phyloP scores from a whole-genome alignment of 2,329 filamentous ascomycete species.

The Penicillium sp. region DNA sequence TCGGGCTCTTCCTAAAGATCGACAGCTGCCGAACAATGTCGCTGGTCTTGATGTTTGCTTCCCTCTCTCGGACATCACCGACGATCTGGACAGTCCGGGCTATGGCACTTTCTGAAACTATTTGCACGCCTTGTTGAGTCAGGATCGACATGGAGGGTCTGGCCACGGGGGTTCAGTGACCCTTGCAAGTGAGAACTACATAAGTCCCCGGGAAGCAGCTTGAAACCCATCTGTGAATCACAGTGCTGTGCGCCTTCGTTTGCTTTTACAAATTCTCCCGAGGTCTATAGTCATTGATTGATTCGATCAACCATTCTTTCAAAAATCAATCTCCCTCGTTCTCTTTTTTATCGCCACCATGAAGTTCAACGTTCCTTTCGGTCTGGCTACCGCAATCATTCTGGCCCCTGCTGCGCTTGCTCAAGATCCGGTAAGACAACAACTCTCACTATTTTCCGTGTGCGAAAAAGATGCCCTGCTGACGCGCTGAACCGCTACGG shows the following conservation, averaged over 20 bases:
- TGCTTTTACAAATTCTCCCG: constrained; percentile 10
- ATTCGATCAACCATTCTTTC: constrained; percentile 13
- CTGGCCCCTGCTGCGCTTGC: constrained; percentile 19
- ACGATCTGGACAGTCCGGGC: too few relatives aligned
- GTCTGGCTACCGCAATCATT: constrained; percentile 19
- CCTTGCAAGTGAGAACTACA: constrained; percentile 7
- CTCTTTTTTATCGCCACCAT: constrained; percentile 17
- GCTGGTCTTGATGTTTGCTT: too few relatives aligned
- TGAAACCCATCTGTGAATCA: constrained; percentile 11
- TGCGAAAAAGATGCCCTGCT: background rate
- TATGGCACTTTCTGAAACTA: too few relatives aligned
- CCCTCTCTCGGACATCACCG: too few relatives aligned
- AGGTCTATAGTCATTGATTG: constrained; percentile 11
- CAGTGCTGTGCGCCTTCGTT: constrained; percentile 24
- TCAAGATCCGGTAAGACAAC: constrained; percentile 7
- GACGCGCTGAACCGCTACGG: background rate
- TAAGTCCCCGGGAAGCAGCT: constrained; percentile 6
- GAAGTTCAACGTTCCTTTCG: constrained; percentile 25
- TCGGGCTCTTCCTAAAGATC: too few relatives aligned
- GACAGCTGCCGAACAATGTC: too few relatives aligned
- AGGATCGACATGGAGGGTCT: too few relatives aligned
- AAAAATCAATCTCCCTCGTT: constrained; percentile 3
- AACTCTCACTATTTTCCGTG: too few relatives aligned
- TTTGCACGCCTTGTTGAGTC: too few relatives aligned
- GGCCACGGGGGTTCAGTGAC: too few relatives aligned